Evolutionary conservation across 805 yeast species (phyloP).

Genomic region (Pichia nakasei): DNA sequence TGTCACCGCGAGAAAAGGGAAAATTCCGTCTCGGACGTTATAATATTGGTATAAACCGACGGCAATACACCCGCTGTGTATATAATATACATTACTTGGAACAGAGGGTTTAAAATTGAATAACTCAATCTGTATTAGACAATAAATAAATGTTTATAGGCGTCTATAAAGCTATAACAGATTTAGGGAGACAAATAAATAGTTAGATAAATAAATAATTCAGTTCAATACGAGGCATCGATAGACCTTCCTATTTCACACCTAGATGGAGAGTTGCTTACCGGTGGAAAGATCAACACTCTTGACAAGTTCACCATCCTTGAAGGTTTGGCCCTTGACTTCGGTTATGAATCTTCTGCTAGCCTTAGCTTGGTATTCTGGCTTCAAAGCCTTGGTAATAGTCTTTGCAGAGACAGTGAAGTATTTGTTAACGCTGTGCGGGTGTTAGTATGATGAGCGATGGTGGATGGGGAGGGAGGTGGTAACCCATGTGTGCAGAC

Average conservation of each 20-base stretch:
- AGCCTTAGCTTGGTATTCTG: constrained; percentile 68
- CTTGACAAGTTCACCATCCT: constrained; percentile 46
- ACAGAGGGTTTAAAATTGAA: no score
- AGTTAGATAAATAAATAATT: constrained; percentile 1
- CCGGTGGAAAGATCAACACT: constrained; percentile 19
- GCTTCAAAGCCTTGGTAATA: constrained; percentile 80
- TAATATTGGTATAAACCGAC: no score
- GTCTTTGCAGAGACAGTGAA: constrained; percentile 85
- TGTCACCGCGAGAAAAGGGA: no score
- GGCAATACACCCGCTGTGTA: no score
- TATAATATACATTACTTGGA: no score
- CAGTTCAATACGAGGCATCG: no score
- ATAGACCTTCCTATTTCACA: no score
- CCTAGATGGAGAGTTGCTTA: constrained; percentile 11
- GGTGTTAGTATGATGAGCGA: background rate
- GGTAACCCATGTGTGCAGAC: background rate
- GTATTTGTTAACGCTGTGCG: constrained; percentile 67
- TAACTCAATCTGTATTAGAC: no score
- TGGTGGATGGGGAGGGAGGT: no score
- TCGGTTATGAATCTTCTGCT: constrained; percentile 69
- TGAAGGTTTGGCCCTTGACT: constrained; percentile 61
- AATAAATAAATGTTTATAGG: no score
- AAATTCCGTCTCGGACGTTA: no score
- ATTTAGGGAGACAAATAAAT: constrained; percentile 3
- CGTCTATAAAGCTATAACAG: no score